Base-by-base conservation (phyloP, 2,329 filamentous ascomycete genomes). In the Cladophialophora bantiana region DNA sequence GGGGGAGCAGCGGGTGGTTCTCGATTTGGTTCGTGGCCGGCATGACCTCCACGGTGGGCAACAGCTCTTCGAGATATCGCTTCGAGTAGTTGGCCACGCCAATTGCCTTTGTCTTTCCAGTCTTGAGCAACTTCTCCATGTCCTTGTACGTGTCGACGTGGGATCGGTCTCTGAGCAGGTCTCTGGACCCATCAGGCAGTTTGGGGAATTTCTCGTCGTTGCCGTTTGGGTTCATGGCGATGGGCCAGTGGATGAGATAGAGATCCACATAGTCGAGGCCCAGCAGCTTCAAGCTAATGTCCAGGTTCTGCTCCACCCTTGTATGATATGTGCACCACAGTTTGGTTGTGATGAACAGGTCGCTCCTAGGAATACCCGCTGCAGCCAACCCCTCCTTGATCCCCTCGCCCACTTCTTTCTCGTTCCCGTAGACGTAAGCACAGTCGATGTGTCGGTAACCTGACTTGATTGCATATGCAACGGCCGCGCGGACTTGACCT, bases 281-380 rank as follows among this genome's bases (percentile, higher is more conserved):
- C 73, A 90, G 83, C 72, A 87, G 83, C 74, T 88, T 84, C 62
- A 90, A 80, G 50, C 88, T 88, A 53, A 85, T 82, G 70, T 85
- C 82, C 54, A 89, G 84, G 71, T 88, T 88, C 70, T 84, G 78
- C 67, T 85, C 80, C 20, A 90, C 89, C 72, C 88, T 85, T 73
- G 88, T 83, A 74, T 89, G 87, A 72, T 79, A 83, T 76, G 86
- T 88, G 79, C 88, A 89, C 87, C 88, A 90, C 42, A 90, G 79
- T 76, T 90, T 91, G n/a, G 87, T 88, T 2, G 86, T 89, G 71
- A 91, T 82, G 77, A 90, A 91, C 68, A 91, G 79, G 62, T 90
- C 83, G 52, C 86, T 80, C 60, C 89, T 83, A 65, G 89, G 87
- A 15, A 91, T 83, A 45, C 89, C 84, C 35, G 86, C 85, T 65